Conservation (phyloP, 257 asterid genomes). For the Haberlea rhodopensis region DNA sequence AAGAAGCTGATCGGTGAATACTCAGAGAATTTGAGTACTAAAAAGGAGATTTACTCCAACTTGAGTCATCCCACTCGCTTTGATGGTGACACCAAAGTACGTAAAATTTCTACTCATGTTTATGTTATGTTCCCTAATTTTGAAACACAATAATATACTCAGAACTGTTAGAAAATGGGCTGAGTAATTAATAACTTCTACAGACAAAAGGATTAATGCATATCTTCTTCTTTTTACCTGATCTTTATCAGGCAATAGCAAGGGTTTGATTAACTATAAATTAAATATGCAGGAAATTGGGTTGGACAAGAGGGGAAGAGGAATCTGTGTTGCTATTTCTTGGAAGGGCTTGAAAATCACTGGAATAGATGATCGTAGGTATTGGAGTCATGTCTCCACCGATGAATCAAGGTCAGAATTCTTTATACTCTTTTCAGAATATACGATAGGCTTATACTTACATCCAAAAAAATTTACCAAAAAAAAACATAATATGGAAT, state of each 20-base stretch:
- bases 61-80: conserved; percentile 36
- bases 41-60: conserved; percentile 41
- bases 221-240: no score
- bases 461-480: no score
- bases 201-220: no score
- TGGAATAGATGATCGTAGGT: conserved; percentile 53
- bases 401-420: conserved; percentile 55
- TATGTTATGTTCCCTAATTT: no score
- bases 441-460: no score
- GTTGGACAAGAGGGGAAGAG: conserved; percentile 47
- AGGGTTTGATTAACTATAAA: no score
- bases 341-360: conserved; percentile 62
- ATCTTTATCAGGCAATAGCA: no score
- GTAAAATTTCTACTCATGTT: background rate
- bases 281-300: conserved; percentile 58
- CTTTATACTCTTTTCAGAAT: no score
- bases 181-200: no score
- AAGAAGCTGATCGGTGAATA: conserved; percentile 18
- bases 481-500: background rate
- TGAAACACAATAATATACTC: no score
- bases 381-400: conserved; percentile 44
- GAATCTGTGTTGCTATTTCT: conserved; percentile 45
- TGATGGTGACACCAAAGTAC: conserved; percentile 39
- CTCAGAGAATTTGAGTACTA: conserved; percentile 11
- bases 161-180: no score